These are phyloP conservation scores for Musa beccarii DNA, from an alignment of 176 grass and related monocot genomes.

Conservation along the genomic window DNA sequence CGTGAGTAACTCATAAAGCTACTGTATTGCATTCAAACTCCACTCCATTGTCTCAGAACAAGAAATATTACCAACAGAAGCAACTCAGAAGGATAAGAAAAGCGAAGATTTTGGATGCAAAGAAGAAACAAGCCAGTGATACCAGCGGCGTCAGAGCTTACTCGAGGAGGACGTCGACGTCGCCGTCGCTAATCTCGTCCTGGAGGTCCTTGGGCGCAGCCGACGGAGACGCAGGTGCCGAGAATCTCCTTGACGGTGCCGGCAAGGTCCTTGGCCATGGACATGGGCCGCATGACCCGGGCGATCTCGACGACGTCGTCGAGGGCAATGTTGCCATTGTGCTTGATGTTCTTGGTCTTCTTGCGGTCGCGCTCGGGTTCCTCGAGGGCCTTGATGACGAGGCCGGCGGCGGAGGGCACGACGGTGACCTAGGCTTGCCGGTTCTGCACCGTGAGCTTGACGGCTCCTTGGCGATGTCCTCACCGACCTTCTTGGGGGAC, in stretches of 20 bases:
- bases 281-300: conserved; percentile 34
- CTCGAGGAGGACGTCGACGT: conserved; percentile 33
- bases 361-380: conserved; percentile 73
- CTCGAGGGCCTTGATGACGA: conserved; percentile 73
- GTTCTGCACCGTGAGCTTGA: conserved; percentile 73
- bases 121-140: no score
- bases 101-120: no score
- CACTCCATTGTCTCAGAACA: no score
- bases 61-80: no score
- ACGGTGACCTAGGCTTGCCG: conserved; percentile 70
- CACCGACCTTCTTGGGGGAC: conserved; percentile 70
- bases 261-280: conserved; percentile 49
- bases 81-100: no score
- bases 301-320: conserved; percentile 64
- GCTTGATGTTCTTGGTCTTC: conserved; percentile 80
- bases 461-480: conserved; percentile 45
- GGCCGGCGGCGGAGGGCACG: conserved; percentile 63
- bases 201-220: conserved; percentile 59
- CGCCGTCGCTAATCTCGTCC: conserved; percentile 49
- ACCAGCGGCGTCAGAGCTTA: no score
- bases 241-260: conserved; percentile 64
- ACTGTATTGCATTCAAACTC: no score
- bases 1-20: no score
- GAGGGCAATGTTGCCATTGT: conserved; percentile 60
- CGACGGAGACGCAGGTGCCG: conserved; percentile 55